Percentiles rank a stretch among this genome's conserved stretches.
phyloP scores from a whole-genome alignment of 306 rosid genomes.

The Inga oerstediana region DNA sequence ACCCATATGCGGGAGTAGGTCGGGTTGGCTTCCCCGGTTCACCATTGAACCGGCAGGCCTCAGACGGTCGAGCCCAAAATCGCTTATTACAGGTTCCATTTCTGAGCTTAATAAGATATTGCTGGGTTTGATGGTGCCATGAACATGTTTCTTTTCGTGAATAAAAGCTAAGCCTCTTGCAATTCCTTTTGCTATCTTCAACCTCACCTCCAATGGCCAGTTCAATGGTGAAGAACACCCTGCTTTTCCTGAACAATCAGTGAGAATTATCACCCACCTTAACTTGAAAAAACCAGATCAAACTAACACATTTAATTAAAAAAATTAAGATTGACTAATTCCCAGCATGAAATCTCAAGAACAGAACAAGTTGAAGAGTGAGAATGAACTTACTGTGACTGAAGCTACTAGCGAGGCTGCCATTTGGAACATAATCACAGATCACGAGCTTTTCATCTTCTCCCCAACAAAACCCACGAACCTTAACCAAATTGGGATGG shows the following conservation, averaged over 20 bases:
- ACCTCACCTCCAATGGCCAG: conserved; percentile 56
- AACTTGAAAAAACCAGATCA: not conserved
- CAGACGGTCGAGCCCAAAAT: conserved; percentile 71
- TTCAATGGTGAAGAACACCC: conserved; percentile 61
- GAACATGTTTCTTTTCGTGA: conserved; percentile 90
- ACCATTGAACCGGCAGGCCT: conserved; percentile 17
- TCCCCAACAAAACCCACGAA: conserved; percentile 85
- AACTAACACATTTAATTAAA: not conserved
- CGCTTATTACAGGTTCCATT: conserved; percentile 74
- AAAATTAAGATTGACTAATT: not conserved
- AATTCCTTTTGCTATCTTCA: conserved; percentile 78
- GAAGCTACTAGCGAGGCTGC: conserved; percentile 55
- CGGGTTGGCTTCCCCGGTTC: conserved; percentile 47
- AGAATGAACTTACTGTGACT: conserved; percentile 56
- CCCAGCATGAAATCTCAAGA: not conserved
- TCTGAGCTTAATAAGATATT: conserved; percentile 68
- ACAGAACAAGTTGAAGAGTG: not conserved
- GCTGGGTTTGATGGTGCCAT: conserved; percentile 76
- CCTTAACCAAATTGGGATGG: conserved; percentile 72
- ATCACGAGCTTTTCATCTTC: conserved; percentile 83
- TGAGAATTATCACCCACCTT: not conserved
- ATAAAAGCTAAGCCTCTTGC: conserved; percentile 75
- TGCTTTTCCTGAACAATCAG: conserved; percentile 55
- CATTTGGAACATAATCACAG: conserved; percentile 72
- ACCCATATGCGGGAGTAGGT: conserved; percentile 7